Conservation (phyloP, 2,329 filamentous ascomycete species). For the Botrytis porri region DNA sequence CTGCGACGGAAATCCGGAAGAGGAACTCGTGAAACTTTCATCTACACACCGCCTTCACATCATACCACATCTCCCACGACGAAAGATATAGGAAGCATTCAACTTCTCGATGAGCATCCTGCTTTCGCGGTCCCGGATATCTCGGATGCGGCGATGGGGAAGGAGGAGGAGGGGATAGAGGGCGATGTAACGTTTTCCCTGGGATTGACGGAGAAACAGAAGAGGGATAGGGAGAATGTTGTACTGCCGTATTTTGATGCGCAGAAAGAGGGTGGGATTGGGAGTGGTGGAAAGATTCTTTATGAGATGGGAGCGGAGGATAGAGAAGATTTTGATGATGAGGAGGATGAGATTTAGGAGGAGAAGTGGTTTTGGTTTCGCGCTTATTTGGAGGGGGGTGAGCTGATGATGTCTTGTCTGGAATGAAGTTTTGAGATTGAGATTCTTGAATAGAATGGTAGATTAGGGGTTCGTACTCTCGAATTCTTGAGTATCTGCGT, state of each 20-base stretch:
- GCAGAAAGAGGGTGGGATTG: constrained; percentile 73
- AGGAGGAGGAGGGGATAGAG: constrained; percentile 43
- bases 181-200: constrained; percentile 79
- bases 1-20: constrained; percentile 62
- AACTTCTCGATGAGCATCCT: constrained; percentile 75
- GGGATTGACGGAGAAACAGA: constrained; percentile 85
- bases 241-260: constrained; percentile 96
- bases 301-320: constrained; percentile 98
- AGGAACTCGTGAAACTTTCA: constrained; percentile 55
- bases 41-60: constrained; percentile 42
- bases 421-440: neutral
- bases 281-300: constrained; percentile 86
- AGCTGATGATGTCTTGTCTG: neutral
- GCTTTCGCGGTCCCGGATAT: constrained; percentile 51
- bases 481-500: neutral
- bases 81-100: constrained; percentile 22
- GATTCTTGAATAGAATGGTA: neutral
- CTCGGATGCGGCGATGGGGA: constrained; percentile 38
- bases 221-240: constrained; percentile 79
- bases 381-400: neutral
- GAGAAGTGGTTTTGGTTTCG: neutral
- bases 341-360: constrained; percentile 55
- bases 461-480: neutral
- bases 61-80: constrained; percentile 21
- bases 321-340: constrained; percentile 94